phyloP scores from a whole-genome alignment of 768 basidiomycete genomes.

The Lactifluus subvellereus region DNA sequence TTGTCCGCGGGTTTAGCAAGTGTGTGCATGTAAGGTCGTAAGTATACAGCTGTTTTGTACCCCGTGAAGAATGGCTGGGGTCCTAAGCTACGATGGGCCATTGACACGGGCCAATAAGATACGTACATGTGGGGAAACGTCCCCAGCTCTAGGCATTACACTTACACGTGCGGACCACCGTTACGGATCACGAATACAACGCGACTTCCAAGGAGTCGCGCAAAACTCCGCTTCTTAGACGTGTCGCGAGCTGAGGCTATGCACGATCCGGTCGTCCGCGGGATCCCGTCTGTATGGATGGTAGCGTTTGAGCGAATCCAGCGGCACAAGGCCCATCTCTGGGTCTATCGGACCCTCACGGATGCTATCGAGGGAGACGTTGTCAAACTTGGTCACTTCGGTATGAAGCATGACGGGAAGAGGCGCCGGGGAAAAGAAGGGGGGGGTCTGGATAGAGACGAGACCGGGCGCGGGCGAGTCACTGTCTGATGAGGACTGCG shows the following conservation, averaged over 20 bases:
- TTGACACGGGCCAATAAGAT: slow-evolving; percentile 1
- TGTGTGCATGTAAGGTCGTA: slow-evolving; percentile 14
- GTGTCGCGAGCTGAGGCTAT: slow-evolving; percentile 1
- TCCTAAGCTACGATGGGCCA: slow-evolving; percentile 6
- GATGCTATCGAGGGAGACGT: slow-evolving; percentile 5
- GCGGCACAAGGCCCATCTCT: slow-evolving; percentile 48
- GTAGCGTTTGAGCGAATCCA: slow-evolving; percentile 46
- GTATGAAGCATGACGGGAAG: slow-evolving; percentile 12
- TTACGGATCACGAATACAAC: not conserved
- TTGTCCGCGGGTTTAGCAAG: slow-evolving; percentile 6
- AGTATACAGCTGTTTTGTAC: slow-evolving; percentile 15
- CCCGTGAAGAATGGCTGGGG: not conserved
- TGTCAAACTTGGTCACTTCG: slow-evolving; percentile 12
- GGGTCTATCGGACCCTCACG: slow-evolving; percentile 10
- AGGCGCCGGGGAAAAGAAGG: slow-evolving; percentile 13
- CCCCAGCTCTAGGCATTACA: slow-evolving; percentile 10
- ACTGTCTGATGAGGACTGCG: slow-evolving; percentile 22
- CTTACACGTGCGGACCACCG: not conserved
- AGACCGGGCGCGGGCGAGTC: slow-evolving; percentile 18
- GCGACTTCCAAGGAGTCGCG: not conserved
- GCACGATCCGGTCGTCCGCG: slow-evolving; percentile 55
- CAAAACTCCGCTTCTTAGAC: not conserved
- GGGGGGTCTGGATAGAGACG: slow-evolving; percentile 13
- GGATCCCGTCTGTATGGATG: slow-evolving; percentile 58
- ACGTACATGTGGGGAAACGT: slow-evolving; percentile 7